These are phyloP conservation scores for Centaurea solstitialis DNA, from an alignment of 129 eudicot species.

Conservation along the genomic window DNA sequence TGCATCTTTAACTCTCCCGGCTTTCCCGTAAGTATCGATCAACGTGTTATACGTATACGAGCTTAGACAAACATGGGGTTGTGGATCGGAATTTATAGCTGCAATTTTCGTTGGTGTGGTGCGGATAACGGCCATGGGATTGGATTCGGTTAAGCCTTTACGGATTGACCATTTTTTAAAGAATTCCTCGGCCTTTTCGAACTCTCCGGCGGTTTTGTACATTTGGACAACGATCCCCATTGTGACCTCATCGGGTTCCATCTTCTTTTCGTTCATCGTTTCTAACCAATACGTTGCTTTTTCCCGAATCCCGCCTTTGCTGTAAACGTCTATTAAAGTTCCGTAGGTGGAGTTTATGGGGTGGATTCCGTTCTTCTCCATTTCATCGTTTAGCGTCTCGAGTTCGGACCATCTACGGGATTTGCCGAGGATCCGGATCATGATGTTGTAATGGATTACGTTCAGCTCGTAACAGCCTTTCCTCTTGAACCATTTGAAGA, in stretches of 20 bases:
- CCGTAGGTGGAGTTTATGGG: constrained; percentile 79
- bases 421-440: constrained; percentile 70
- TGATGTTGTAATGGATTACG: constrained; percentile 82
- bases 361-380: constrained; percentile 51
- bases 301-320: constrained; percentile 75
- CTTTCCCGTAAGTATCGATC: constrained; percentile 90
- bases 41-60: constrained; percentile 70
- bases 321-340: constrained; percentile 85
- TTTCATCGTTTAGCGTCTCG: constrained; percentile 64
- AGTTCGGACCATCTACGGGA: constrained; percentile 62
- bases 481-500: constrained; percentile 81
- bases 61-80: constrained; percentile 48
- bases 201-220: constrained; percentile 82
- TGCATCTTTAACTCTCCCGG: constrained; percentile 70
- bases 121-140: neutral
- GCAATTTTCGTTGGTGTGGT: neutral
- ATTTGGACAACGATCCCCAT: constrained; percentile 78
- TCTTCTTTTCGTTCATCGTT: constrained; percentile 57
- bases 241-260: constrained; percentile 88
- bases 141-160: constrained; percentile 21
- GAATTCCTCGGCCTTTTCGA: constrained; percentile 67
- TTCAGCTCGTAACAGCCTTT: constrained; percentile 84
- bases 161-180: constrained; percentile 68
- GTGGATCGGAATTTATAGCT: constrained; percentile 19
- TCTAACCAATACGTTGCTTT: constrained; percentile 62